Percentiles rank a stretch among this genome's conserved stretches.
These are phyloP conservation scores for Mercurialis annua DNA, from an alignment of 345 rosid genomes.

Conservation along the genomic window DNA sequence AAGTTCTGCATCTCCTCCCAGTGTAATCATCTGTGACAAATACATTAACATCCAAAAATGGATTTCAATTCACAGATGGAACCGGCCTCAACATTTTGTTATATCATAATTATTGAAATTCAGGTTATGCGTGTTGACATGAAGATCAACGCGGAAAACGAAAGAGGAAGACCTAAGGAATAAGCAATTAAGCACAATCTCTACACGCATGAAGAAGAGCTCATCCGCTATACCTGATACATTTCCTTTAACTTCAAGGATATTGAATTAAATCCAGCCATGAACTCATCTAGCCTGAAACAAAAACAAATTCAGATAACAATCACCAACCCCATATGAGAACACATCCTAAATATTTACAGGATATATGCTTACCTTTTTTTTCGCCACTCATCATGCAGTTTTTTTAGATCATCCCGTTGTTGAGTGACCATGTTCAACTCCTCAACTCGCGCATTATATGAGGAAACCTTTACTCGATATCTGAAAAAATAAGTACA, in stretches of 20 bases:
- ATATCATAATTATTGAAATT: background rate
- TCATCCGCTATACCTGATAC: conserved; percentile 71
- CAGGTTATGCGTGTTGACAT: background rate
- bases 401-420: conserved; percentile 84
- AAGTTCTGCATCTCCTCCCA: conserved; percentile 98
- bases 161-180: background rate
- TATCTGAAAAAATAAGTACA: conserved; percentile 43
- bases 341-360: background rate
- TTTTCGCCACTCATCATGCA: conserved; percentile 82
- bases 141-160: background rate
- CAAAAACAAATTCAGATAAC: conserved; percentile 23
- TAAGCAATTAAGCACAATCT: background rate
- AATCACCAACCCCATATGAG: conserved; percentile 6
- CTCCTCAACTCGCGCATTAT: conserved; percentile 76
- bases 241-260: conserved; percentile 94
- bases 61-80: background rate
- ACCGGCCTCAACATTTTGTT: background rate
- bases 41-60: background rate
- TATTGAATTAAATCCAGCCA: conserved; percentile 93
- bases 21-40: conserved; percentile 79
- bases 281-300: conserved; percentile 91
- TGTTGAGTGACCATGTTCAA: conserved; percentile 70
- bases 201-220: background rate
- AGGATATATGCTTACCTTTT: conserved; percentile 48
- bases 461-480: conserved; percentile 62